phyloP scores from a whole-genome alignment of 768 basidiomycete species.

The Lactarius akahatsu region DNA sequence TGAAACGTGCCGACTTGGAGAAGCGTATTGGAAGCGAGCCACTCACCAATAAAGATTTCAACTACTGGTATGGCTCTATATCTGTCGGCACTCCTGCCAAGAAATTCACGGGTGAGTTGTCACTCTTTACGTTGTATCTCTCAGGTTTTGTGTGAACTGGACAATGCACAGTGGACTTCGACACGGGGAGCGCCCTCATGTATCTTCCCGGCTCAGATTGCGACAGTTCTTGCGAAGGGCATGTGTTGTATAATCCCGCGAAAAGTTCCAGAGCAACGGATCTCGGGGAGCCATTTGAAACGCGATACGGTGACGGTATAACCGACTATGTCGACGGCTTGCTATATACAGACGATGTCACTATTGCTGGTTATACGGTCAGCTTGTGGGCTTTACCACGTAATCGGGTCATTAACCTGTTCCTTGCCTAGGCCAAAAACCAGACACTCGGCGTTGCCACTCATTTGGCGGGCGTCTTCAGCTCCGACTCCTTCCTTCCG shows the following conservation, averaged over 20 bases:
- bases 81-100: slow-evolving; percentile 19
- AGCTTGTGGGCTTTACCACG: slow-evolving; percentile 24
- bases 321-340: slow-evolving; percentile 38
- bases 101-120: slow-evolving; percentile 4
- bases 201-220: slow-evolving; percentile 39
- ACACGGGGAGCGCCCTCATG: slow-evolving; percentile 37
- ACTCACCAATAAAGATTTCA: background rate
- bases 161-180: slow-evolving; percentile 37
- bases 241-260: background rate
- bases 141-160: background rate
- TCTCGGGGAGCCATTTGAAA: slow-evolving; percentile 33
- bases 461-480: slow-evolving; percentile 35
- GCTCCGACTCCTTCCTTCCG: slow-evolving; percentile 30
- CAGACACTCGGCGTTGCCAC: slow-evolving; percentile 48
- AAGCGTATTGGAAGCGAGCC: background rate
- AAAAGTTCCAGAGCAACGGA: slow-evolving; percentile 29
- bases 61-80: slow-evolving; percentile 18
- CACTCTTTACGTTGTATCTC: background rate
- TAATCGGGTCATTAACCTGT: background rate
- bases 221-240: slow-evolving; percentile 32
- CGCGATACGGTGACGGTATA: slow-evolving; percentile 44
- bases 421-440: slow-evolving; percentile 27
- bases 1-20: background rate
- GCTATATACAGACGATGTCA: slow-evolving; percentile 41
- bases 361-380: no score